A percentile compares a stretch with the other conserved stretches of the same genome.
Evolutionary conservation across 1,284 basidiomycete genomes (phyloP).

Genomic region (Moniliophthora roreri): DNA sequence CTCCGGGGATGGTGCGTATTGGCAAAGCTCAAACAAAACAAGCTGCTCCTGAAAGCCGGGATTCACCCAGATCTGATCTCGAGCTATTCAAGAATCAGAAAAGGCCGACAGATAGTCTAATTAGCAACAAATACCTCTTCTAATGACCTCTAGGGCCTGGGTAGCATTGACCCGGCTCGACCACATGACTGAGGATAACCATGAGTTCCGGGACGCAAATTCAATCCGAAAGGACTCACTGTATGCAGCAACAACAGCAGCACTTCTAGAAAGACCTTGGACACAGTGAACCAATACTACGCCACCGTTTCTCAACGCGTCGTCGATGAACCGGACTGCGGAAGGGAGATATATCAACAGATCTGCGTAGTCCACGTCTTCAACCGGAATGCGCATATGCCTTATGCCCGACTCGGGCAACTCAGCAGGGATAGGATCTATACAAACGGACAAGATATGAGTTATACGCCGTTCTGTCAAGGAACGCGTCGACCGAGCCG

Average conservation of each 20-base stretch:
- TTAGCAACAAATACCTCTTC: conserved; percentile 44
- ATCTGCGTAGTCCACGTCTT: conserved; percentile 84
- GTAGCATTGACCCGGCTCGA: conserved; percentile 54
- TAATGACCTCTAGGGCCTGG: conserved; percentile 60
- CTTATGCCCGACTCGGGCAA: conserved; percentile 67
- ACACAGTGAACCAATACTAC: conserved; percentile 83
- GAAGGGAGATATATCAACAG: conserved; percentile 77
- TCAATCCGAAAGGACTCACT: conserved; percentile 39
- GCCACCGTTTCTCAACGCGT: conserved; percentile 65
- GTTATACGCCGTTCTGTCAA: conserved; percentile 74
- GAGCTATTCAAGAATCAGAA: conserved; percentile 39
- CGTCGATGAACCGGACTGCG: conserved; percentile 79
- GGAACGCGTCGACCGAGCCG: conserved; percentile 71
- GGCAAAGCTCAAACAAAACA: conserved; percentile 73
- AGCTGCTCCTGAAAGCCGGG: conserved; percentile 78
- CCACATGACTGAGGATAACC: conserved; percentile 65
- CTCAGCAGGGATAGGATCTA: conserved; percentile 72
- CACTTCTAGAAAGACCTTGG: conserved; percentile 80
- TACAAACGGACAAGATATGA: conserved; percentile 75
- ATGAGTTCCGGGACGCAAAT: neutral
- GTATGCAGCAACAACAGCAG: conserved; percentile 83
- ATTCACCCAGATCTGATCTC: conserved; percentile 78
- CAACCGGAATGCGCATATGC: conserved; percentile 71
- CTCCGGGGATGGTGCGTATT: conserved; percentile 58
- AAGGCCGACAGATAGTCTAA: conserved; percentile 12